Evolutionary conservation across 257 asterid species (phyloP), one percentile per base, ranked within the genome.

Genomic region (Lycium ferocissimum): DNA sequence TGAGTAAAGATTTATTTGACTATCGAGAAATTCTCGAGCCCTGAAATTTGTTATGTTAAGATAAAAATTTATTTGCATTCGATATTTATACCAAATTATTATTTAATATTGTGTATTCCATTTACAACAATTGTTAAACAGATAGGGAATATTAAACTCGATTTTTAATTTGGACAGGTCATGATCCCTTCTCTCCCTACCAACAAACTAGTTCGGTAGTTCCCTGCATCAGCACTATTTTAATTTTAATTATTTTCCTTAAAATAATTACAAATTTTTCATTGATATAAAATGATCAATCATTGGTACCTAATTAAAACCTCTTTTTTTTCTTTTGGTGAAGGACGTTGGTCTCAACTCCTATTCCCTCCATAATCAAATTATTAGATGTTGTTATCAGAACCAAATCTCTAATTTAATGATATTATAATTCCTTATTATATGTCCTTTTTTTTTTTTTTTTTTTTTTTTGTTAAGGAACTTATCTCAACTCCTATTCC

Each of bases 341-440:
- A 71, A 43, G 79, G 2, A 18, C 18, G 79, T 71, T 40, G 79
- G 56, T 71, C 35, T 17, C 79, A 71, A 71, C 79, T 71, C 79
- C 57, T 71, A 43, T 43, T 40, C 9, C 4, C 57, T 43, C 53
- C 17, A 43, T 9, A n/a, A 71, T 18, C 37, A 71, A 43, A 71
- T 71, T 71, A 72, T 72, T 71, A 18, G 15, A 70, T 17, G 5
- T 37, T 69, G 26, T 17, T 7, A 70, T 38, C 79, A 40, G 2
- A 17, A 70, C 14, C 47, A 13, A 37, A 14, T 17, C 33, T 70
- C 33, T 70, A 15, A 37, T 38, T 38, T 70, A 70, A 11, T 65
- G 47, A 13, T 66, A 66, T 66, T 35, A 66, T 66, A 33, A 33
- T 66, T 33, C 47, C 18, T 66, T 66, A 13, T 45, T 2, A 13